Evolutionary conservation across 306 rosid genomes (phyloP).

Genomic region (Senna siamea): DNA sequence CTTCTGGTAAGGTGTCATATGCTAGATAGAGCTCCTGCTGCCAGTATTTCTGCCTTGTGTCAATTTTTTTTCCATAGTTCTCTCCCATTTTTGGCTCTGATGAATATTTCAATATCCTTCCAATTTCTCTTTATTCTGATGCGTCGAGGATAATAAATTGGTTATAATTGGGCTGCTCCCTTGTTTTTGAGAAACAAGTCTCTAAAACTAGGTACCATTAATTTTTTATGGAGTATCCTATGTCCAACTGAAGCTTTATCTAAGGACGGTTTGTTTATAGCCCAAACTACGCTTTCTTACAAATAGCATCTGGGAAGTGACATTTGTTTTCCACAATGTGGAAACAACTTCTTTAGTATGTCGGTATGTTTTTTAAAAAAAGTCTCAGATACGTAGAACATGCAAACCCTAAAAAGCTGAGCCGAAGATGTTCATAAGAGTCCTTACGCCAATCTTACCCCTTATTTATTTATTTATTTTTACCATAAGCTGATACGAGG

Average conservation of each 20-base stretch:
- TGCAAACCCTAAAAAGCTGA: not conserved
- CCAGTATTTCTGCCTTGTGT: not conserved
- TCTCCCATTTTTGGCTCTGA: not conserved
- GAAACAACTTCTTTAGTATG: not conserved
- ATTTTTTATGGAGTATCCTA: not conserved
- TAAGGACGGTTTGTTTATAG: not conserved
- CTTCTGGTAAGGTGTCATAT: constrained; percentile 60
- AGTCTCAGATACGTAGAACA: not conserved
- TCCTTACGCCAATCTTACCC: not conserved
- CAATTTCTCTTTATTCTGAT: not conserved
- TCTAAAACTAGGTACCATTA: not conserved
- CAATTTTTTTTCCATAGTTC: not conserved
- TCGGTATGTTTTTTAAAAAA: not conserved
- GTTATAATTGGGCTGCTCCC: not conserved
- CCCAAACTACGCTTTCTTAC: not conserved
- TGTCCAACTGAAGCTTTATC: not conserved
- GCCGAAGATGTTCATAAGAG: not conserved
- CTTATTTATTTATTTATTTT: not conserved
- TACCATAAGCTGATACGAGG: not conserved
- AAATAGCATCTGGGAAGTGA: not conserved
- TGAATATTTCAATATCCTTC: not conserved
- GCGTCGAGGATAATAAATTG: not conserved
- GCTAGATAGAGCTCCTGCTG: not conserved
- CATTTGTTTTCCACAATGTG: not conserved
- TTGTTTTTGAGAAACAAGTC: not conserved